Conservation (phyloP, 768 basidiomycete genomes). For the Glaciozyma antarctica region DNA sequence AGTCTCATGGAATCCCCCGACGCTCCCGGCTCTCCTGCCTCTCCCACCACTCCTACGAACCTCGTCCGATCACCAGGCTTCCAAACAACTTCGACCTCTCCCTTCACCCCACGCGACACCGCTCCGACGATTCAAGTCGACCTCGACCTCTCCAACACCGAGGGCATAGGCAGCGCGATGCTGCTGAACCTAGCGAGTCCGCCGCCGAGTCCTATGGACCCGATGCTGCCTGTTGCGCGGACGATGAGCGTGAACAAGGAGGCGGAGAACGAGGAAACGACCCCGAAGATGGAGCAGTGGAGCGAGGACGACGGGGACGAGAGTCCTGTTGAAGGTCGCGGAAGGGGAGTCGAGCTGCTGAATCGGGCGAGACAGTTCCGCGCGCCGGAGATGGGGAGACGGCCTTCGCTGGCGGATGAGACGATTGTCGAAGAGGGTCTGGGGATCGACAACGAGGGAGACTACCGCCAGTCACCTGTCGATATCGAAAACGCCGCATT, state of each 20-base stretch:
- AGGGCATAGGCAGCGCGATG: not conserved
- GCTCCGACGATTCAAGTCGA: not conserved
- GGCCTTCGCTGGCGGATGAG: not conserved
- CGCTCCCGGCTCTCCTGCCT: not conserved
- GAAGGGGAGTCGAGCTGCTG: too few species aligned
- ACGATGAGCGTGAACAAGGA: not conserved
- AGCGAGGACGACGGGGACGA: not conserved
- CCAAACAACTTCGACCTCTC: too few species aligned
- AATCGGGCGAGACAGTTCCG: not conserved
- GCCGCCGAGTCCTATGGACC: not conserved
- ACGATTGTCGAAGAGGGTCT: not conserved
- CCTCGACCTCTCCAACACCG: not conserved
- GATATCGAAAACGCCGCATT: not conserved
- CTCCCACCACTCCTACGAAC: too few species aligned
- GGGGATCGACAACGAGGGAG: not conserved
- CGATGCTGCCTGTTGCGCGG: not conserved
- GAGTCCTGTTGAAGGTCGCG: too few species aligned
- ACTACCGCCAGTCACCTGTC: not conserved
- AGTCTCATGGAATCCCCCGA: conserved; percentile 33
- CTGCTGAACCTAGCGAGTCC: not conserved
- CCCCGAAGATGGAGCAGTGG: not conserved
- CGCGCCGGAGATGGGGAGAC: not conserved
- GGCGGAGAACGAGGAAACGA: not conserved
- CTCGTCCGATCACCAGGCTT: too few species aligned
- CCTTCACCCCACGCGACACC: too few species aligned